phyloP scores from a whole-genome alignment of 306 rosid genomes.

The Oemleria cerasiformis region DNA sequence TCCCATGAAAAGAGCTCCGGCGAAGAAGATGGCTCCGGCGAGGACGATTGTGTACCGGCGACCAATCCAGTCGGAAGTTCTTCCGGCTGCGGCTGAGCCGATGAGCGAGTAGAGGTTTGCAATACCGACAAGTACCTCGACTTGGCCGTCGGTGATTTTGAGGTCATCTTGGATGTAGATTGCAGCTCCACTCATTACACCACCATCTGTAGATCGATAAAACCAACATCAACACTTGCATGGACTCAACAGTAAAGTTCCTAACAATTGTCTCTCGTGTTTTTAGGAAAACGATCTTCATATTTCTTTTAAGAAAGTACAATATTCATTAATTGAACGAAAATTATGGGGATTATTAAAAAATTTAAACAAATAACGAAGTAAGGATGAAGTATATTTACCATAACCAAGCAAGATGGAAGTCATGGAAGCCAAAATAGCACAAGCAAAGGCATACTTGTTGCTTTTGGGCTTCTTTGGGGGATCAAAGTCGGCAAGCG shows the following conservation, averaged over 20 bases:
- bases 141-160: constrained; percentile 39
- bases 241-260: not conserved
- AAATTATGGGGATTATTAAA: too few species aligned
- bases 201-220: constrained; percentile 48
- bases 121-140: constrained; percentile 66
- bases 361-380: not conserved
- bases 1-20: constrained; percentile 79
- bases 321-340: too few species aligned
- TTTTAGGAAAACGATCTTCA: not conserved
- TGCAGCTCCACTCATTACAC: constrained; percentile 90
- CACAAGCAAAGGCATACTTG: constrained; percentile 58
- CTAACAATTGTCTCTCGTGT: not conserved
- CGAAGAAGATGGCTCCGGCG: constrained; percentile 59
- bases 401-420: constrained; percentile 85
- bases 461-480: constrained; percentile 54
- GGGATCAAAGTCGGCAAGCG: constrained; percentile 44
- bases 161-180: constrained; percentile 58
- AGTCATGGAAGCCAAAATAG: constrained; percentile 76
- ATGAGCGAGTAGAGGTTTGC: constrained; percentile 59
- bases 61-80: constrained; percentile 90
- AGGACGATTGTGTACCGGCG: constrained; percentile 80
- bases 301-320: too few species aligned
- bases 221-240: not conserved
- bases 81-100: constrained; percentile 68
- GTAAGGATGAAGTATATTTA: constrained; percentile 13